Conservation (phyloP, 2,329 filamentous ascomycete species). For the Penicillium freii region DNA sequence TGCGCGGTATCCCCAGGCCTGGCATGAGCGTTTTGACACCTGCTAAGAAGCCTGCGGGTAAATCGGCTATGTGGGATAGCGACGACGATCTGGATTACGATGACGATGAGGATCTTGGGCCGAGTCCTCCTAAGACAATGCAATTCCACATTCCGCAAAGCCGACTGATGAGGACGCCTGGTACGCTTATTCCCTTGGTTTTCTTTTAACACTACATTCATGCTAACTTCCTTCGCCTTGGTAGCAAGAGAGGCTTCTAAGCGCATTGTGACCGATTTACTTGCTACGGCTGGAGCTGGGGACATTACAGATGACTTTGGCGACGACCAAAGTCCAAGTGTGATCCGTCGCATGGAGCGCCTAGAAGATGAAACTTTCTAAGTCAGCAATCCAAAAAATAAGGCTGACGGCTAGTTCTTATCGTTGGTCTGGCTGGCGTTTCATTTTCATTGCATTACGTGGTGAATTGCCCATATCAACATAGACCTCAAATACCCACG, state of each 20-base stretch:
- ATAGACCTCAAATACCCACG: not conserved
- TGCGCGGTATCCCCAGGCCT: constrained; percentile 60
- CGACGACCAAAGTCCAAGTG: constrained; percentile 45
- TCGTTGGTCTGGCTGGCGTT: not conserved
- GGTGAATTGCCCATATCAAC: not conserved
- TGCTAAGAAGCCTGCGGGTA: constrained; percentile 38
- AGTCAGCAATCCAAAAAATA: not conserved
- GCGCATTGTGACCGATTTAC: constrained; percentile 49
- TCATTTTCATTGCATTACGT: not conserved
- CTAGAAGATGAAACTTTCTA: constrained; percentile 51
- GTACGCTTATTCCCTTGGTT: constrained; percentile 27
- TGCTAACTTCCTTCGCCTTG: not conserved
- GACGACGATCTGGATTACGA: constrained; percentile 60
- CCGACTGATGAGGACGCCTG: constrained; percentile 50
- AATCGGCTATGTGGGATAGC: constrained; percentile 65
- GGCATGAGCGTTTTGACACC: constrained; percentile 86
- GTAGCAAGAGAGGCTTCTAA: constrained; percentile 51
- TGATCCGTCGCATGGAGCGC: constrained; percentile 42
- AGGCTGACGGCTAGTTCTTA: not conserved
- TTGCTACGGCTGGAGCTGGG: constrained; percentile 47
- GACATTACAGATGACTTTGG: constrained; percentile 39
- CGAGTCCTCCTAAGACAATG: constrained; percentile 81
- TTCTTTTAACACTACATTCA: not conserved
- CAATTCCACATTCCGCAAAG: constrained; percentile 53
- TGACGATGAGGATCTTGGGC: constrained; percentile 62